Evolutionary conservation across 139 green algal species (phyloP).

Genomic region (Trebouxia sp.): DNA sequence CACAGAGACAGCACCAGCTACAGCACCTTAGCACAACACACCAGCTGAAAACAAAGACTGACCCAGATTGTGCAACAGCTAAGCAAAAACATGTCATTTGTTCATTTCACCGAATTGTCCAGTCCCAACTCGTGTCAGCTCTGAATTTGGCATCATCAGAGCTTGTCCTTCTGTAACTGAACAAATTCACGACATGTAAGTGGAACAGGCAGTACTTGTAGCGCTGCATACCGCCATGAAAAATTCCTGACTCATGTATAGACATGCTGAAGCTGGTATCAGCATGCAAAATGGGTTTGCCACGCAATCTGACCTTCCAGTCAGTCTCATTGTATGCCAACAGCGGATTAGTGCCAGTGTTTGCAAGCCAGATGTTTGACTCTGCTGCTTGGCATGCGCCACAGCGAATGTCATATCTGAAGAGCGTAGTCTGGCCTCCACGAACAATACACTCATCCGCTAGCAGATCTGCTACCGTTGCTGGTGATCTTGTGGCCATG

Average conservation of each 20-base stretch:
- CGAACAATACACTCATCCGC: background rate
- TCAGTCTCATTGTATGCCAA: conserved; percentile 15
- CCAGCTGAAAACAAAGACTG: no score
- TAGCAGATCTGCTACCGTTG: background rate
- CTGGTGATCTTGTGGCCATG: background rate
- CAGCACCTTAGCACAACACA: no score
- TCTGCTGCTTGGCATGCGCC: background rate
- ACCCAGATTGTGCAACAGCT: no score
- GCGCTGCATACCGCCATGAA: background rate
- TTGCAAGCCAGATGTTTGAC: background rate
- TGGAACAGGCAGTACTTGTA: background rate
- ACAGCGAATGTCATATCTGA: conserved; percentile 23
- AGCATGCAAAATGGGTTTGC: background rate
- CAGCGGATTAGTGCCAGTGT: background rate
- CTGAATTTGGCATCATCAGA: background rate
- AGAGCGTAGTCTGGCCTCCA: background rate
- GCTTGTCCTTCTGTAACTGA: background rate
- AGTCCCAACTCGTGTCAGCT: conserved; percentile 14
- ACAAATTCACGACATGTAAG: background rate
- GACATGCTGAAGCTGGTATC: conserved; percentile 19
- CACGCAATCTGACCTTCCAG: background rate
- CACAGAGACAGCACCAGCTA: no score
- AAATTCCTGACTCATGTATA: conserved; percentile 19
- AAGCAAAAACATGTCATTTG: background rate
- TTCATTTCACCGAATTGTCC: background rate